A percentile compares a stretch with the other conserved stretches of the same genome.
These are phyloP conservation scores for Staphylotrichum longicolle DNA, from an alignment of 495 filamentous ascomycete genomes.

Conservation along the genomic window DNA sequence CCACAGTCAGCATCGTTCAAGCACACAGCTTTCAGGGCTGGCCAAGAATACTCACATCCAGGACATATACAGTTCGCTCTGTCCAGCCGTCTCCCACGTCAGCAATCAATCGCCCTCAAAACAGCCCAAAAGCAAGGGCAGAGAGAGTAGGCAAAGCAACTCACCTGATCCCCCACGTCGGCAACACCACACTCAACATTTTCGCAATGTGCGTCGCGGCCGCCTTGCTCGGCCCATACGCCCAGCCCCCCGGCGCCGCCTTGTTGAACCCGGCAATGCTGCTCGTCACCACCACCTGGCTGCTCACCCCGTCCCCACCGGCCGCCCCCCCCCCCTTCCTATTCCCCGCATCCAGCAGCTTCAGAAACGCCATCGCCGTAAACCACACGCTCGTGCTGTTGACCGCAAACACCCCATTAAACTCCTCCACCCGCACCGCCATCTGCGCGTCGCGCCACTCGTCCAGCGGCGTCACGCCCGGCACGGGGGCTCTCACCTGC, in stretches of 20 bases:
- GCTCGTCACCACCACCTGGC: constrained; percentile 63
- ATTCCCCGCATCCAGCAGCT: constrained; percentile 62
- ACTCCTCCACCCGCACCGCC: constrained; percentile 54
- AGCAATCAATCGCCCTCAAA: constrained; percentile 31
- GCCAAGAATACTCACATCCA: constrained; percentile 50
- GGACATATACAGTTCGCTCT: constrained; percentile 65
- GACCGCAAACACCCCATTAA: constrained; percentile 55
- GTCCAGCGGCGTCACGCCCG: constrained; percentile 42
- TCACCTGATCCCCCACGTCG: constrained; percentile 57
- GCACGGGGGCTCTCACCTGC: constrained; percentile 30
- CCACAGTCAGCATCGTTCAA: not conserved
- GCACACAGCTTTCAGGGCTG: not conserved
- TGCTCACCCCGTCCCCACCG: constrained; percentile 23
- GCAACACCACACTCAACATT: constrained; percentile 52
- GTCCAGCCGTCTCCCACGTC: constrained; percentile 28
- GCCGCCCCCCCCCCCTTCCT: constrained; percentile 33
- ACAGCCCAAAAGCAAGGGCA: not conserved
- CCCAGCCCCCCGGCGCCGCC: constrained; percentile 53
- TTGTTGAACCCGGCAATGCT: constrained; percentile 62
- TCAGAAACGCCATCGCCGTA: constrained; percentile 61
- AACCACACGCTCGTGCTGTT: constrained; percentile 63
- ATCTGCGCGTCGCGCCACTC: constrained; percentile 54
- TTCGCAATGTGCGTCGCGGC: constrained; percentile 64
- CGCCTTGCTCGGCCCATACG: constrained; percentile 63
- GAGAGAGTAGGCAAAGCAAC: not conserved